Evolutionary conservation across 805 yeast species (phyloP), one percentile per base, ranked within the genome.

Genomic region (Dipodascus albidus): DNA sequence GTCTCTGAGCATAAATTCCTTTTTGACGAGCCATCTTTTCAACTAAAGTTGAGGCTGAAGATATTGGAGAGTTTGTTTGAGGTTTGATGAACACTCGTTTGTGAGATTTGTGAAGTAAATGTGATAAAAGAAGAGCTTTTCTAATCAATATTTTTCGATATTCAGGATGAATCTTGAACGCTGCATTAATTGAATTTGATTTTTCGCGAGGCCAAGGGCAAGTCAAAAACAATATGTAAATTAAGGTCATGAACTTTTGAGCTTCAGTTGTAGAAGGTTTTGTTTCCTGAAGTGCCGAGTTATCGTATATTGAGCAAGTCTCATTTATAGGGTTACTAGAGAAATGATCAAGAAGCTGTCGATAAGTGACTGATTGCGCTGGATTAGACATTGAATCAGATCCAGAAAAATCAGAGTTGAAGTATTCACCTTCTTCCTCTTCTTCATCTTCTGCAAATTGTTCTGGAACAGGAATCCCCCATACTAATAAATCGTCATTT

Each of bases 181-280:
- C 44, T 38, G 17, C 20, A 38, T 38, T 14, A 14, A 38, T 38
- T 6, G 44, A 38, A 17, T 38, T 11, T 3, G 44, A 38, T 38
- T 38, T 38, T 14, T 38, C 14, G 44, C 44, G 44, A 38, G 44
- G 44, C 44, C 44, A 38, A 38, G 44, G 44, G 44, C 44, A 38
- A n/a, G n/a, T 19, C 8, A 38, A 19, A 38, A n/a, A 38, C 20
- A 38, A 38, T 6, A 17, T 6, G 20, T 38, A 38, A n/a, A 17
- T 19, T 38, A 38, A 14, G 6, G 44, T 17, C 17, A 38, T 4
- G 15, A 38, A 19, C 15, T 11, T 38, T 38, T 14, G 20, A 11
- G n/a, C 8, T 14, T 38, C 44, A 9, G 38, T 9, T 31, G 9
- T 31, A 9, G 38, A 9, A 15, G 38, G 9, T 31, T 31, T 9